phyloP scores from a whole-genome alignment of 306 rosid species.

The Acacia acuminata region DNA sequence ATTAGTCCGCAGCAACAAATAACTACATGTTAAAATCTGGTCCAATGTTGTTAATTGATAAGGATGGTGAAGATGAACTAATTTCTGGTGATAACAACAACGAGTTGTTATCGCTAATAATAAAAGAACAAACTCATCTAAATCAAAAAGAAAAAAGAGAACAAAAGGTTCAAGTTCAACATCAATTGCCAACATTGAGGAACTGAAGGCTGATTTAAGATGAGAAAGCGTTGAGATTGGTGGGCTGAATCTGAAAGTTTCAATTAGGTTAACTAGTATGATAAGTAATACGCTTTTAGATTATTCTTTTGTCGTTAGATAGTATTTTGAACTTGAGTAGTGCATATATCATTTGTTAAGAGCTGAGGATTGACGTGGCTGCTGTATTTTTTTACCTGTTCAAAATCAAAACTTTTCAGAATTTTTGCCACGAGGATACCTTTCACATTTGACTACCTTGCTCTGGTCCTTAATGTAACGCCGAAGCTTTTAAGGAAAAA shows the following conservation, averaged over 20 bases:
- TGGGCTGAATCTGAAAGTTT: background rate
- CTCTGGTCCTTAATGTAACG: background rate
- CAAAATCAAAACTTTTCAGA: background rate
- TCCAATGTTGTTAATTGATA: background rate
- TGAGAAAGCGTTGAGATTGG: background rate
- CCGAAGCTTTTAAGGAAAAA: background rate
- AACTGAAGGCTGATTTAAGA: background rate
- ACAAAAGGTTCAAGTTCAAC: background rate
- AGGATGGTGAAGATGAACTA: background rate
- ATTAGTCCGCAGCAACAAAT: background rate
- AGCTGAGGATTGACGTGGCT: background rate
- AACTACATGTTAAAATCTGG: background rate
- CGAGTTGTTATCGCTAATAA: background rate
- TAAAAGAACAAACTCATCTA: background rate
- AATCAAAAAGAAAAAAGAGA: background rate
- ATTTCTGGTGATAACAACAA: background rate
- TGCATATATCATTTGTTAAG: background rate
- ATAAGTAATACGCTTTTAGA: background rate
- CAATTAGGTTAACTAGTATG: background rate
- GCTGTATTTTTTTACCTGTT: background rate
- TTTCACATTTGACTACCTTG: background rate
- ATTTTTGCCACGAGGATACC: background rate
- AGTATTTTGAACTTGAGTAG: background rate
- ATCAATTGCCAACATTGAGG: background rate
- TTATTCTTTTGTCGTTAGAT: background rate